A percentile compares a stretch with the other conserved stretches of the same genome.
These are phyloP conservation scores for Cenococcum geophilum DNA, from an alignment of 495 filamentous ascomycete genomes.

Conservation along the genomic window DNA sequence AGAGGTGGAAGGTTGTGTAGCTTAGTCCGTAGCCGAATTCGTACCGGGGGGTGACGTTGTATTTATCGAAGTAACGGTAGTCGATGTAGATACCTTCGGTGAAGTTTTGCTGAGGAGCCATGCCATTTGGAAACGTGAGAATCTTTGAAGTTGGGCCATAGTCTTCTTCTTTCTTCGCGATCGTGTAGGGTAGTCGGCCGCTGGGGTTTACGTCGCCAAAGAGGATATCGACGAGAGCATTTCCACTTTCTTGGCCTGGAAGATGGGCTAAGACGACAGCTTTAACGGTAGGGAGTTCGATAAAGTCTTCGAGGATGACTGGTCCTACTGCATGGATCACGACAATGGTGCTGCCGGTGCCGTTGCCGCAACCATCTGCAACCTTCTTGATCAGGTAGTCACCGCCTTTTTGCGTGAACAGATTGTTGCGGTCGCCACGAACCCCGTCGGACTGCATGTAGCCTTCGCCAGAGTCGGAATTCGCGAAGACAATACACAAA, in stretches of 20 bases:
- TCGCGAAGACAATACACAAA: slow-evolving; percentile 60
- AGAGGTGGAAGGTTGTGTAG: slow-evolving; percentile 76
- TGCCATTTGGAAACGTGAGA: slow-evolving; percentile 63
- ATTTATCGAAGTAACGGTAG: slow-evolving; percentile 84
- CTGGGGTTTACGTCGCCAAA: slow-evolving; percentile 82
- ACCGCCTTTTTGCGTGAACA: slow-evolving; percentile 71
- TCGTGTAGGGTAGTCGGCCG: slow-evolving; percentile 83
- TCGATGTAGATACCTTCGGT: slow-evolving; percentile 79
- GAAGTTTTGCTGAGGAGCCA: slow-evolving; percentile 79
- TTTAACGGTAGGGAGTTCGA: slow-evolving; percentile 70
- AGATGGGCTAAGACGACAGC: slow-evolving; percentile 81
- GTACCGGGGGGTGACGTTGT: slow-evolving; percentile 58
- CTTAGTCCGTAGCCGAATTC: slow-evolving; percentile 75
- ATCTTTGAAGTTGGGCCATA: slow-evolving; percentile 76
- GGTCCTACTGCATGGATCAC: slow-evolving; percentile 90
- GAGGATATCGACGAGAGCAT: slow-evolving; percentile 74
- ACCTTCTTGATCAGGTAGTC: slow-evolving; percentile 67
- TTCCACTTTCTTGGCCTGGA: slow-evolving; percentile 85
- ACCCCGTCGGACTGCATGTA: slow-evolving; percentile 57
- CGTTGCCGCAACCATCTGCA: slow-evolving; percentile 59
- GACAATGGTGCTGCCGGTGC: slow-evolving; percentile 66
- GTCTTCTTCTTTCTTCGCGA: slow-evolving; percentile 72
- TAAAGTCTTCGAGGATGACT: slow-evolving; percentile 77
- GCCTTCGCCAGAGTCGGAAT: slow-evolving; percentile 58
- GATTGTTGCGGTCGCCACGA: slow-evolving; percentile 74